Evolutionary conservation across 2,329 filamentous ascomycete species (phyloP), one percentile per base, ranked within the genome.

Genomic region (Torrubiella hemipterigena): DNA sequence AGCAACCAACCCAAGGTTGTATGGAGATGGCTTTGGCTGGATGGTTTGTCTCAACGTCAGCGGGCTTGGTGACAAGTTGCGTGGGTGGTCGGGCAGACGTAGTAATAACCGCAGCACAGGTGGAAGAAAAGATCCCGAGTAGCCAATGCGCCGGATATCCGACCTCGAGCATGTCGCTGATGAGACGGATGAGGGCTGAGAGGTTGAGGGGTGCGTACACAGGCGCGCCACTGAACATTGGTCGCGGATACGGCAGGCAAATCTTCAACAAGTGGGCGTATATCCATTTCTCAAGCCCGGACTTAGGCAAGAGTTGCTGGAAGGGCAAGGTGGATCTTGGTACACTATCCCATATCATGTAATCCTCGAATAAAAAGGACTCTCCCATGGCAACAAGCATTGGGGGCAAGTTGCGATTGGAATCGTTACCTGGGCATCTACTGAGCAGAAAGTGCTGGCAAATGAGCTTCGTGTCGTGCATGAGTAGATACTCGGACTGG

Each of bases 61-160:
- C 18, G 2, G 35, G 32, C 9, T 22, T 19, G 5, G 35, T 32
- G 12, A 42, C 39, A 3, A 36, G 31, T 6, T 35, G 10, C n/a
- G 29, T 26, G 9, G 46, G 44, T 6, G 44, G 31, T 3, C 46
- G 37, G 3, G 44, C 42, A 4, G 39, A 35, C 1, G 43, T 48
- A 6, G 30, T 35, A 13, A 50, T 39, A 4, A 19, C 26, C 6
- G 42, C 41, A 3, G 27, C 29, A 27, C 36, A 42, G 5, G 47
- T 31, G 11, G 33, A 27, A 7, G 31, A 21, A 3, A 47, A 29
- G 3, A 46, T 32, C 1, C 35, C 34, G 1, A 42, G 42, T 7
- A 50, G 32, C 47, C 47, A 51, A 29, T 50, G 46, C 15, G 44
- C 39, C 3, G 48, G 46, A 27, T 48, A 50, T 11, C 48, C 45